These are phyloP conservation scores for Didymella arachidicola DNA, from an alignment of 2,329 filamentous ascomycete species.

Conservation along the genomic window DNA sequence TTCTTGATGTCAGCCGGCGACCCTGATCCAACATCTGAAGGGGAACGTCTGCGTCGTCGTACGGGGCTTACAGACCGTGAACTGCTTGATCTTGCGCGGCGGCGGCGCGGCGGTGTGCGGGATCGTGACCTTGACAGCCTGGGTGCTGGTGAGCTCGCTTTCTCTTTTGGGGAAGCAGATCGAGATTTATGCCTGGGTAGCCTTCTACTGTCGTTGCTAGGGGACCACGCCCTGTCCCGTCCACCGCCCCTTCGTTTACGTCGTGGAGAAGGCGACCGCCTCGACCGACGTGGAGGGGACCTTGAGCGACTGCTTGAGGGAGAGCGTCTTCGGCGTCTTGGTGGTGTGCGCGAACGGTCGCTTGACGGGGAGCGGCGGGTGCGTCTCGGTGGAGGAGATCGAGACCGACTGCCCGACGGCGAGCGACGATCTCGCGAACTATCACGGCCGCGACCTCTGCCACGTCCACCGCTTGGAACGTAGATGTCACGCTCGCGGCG, in stretches of 20 bases:
- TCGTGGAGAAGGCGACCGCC: constrained; percentile 38
- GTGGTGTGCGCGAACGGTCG: constrained; percentile 52
- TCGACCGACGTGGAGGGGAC: constrained; percentile 36
- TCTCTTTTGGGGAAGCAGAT: constrained; percentile 58
- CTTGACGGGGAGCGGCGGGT: constrained; percentile 39
- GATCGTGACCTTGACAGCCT: constrained; percentile 51
- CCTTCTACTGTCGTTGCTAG: constrained; percentile 42
- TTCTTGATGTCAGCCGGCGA: constrained; percentile 61
- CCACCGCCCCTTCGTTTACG: constrained; percentile 26
- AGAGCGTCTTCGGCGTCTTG: constrained; percentile 39
- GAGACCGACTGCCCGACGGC: constrained; percentile 40
- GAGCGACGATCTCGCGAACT: constrained; percentile 46
- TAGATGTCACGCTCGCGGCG: constrained; percentile 65
- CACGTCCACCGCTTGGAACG: constrained; percentile 57
- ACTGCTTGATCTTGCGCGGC: constrained; percentile 49
- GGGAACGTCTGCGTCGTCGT: constrained; percentile 55
- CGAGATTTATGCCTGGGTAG: constrained; percentile 53
- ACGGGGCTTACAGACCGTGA: constrained; percentile 51
- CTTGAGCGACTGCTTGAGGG: constrained; percentile 49
- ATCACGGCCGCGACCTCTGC: constrained; percentile 48
- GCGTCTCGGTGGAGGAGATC: constrained; percentile 39
- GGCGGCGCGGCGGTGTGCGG: constrained; percentile 45
- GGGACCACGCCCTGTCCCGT: constrained; percentile 41
- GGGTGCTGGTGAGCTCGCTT: constrained; percentile 64
- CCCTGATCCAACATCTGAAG: constrained; percentile 53